phyloP scores from a whole-genome alignment of 2,329 filamentous ascomycete species.

The Niveomyces coronatus region DNA sequence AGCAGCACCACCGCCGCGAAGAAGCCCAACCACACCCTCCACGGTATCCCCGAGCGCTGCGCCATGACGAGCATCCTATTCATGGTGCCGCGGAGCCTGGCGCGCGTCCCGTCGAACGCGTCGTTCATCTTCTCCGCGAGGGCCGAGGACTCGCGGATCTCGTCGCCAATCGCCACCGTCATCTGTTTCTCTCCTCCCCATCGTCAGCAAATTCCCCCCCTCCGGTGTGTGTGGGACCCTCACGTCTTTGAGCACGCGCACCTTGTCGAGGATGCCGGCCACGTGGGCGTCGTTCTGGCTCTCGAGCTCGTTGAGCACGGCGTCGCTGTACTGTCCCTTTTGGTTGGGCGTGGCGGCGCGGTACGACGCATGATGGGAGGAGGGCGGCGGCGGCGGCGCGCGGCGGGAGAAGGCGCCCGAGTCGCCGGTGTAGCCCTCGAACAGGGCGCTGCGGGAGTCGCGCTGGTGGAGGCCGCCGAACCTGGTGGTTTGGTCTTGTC shows the following conservation, averaged over 20 bases:
- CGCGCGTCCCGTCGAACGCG: constrained; percentile 74
- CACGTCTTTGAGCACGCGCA: constrained; percentile 81
- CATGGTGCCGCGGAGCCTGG: constrained; percentile 84
- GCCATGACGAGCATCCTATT: constrained; percentile 96
- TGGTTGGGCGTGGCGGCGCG: constrained; percentile 61
- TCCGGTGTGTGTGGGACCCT: constrained; percentile 22
- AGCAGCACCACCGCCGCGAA: constrained; percentile 72
- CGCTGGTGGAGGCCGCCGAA: constrained; percentile 65
- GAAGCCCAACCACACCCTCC: constrained; percentile 88
- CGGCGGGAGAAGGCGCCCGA: no score
- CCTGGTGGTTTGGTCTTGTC: no score
- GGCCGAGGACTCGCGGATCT: constrained; percentile 82
- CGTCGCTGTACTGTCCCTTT: constrained; percentile 85
- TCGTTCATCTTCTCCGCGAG: constrained; percentile 95
- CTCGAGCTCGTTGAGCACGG: constrained; percentile 86
- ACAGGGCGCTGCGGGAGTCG: constrained; percentile 61
- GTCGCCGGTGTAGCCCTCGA: constrained; percentile 60
- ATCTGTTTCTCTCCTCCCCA: constrained; percentile 43
- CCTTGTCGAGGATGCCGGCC: constrained; percentile 83
- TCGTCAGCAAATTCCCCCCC: constrained; percentile 9
- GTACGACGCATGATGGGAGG: no score
- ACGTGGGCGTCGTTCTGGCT: constrained; percentile 90
- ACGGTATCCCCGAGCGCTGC: constrained; percentile 84
- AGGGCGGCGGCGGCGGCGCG: no score
- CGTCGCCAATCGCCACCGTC: constrained; percentile 85